phyloP scores from a whole-genome alignment of 192 early-diverging fungal genomes.

The Rhizophagus sp. region DNA sequence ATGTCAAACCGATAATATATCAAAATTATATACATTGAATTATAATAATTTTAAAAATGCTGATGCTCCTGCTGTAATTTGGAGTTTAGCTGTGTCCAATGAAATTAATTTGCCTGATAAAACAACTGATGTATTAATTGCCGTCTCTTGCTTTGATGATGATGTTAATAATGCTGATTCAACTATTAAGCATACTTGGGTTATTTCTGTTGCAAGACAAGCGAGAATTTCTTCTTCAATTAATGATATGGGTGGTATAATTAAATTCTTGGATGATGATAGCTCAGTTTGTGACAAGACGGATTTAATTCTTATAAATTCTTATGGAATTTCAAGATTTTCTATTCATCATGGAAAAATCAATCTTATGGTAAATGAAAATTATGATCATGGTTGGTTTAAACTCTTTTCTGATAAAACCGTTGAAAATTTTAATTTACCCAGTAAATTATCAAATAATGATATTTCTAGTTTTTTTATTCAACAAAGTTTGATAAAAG shows the following conservation, averaged over 20 bases:
- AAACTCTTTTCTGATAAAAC: background rate
- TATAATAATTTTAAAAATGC: no score
- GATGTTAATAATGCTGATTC: background rate
- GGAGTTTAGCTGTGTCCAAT: no score
- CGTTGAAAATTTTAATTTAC: background rate
- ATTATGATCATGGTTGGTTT: no score
- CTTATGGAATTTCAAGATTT: background rate
- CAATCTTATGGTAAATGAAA: background rate
- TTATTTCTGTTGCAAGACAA: background rate
- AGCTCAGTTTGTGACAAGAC: background rate
- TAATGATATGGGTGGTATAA: background rate
- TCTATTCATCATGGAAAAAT: background rate
- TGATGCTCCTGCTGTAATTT: no score
- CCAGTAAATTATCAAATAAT: background rate
- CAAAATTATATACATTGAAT: no score
- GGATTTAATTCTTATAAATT: background rate
- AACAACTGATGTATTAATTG: no score
- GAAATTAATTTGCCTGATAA: no score
- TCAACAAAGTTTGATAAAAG: background rate
- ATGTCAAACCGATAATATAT: no score
- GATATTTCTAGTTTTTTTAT: background rate
- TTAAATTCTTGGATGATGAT: background rate
- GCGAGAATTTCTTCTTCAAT: background rate
- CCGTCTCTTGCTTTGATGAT: background rate
- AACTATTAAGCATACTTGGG: background rate